Evolutionary conservation across 1,284 basidiomycete species (phyloP), one percentile per base, ranked within the genome.

Genomic region (Porphyrellus sp.): DNA sequence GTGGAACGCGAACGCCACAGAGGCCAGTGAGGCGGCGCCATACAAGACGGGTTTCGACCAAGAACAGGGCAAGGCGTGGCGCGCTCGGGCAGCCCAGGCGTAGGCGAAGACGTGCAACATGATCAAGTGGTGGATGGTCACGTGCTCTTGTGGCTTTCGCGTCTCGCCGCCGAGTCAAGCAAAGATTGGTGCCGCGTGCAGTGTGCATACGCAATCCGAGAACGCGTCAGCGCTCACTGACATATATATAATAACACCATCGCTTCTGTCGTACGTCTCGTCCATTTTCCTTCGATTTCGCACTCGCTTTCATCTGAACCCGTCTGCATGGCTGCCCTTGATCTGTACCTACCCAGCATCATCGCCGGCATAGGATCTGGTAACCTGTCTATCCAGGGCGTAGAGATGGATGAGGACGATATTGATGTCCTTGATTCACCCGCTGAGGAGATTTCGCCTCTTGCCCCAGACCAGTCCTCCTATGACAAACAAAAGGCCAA

Each of bases 401-500:
- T 68, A 8, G 67, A 65, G 28, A 70, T 71, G 65, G 69, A 71
- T 27, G 69, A 72, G 31, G 65, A 67, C 38, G 69, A 65, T 47
- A 46, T 67, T 38, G 67, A 68, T 30, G 39, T 58, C 49, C 65
- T 70, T 47, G 65, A 71, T 38, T 70, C 70, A 33, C 70, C 67
- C 34, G 46, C 55, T 38, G 65, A 68, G 35, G 65, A 63, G 15
- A 25, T 51, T 16, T 61, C 68, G 8, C 24, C 47, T 35, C 51
- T 59, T 23, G 8, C 46, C 20, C 24, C 59, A 30, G 69, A 67
- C 15, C 64, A 72, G 27, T 67, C 68, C 11, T 68, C 62, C 15
- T 69, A 68, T 54, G 84, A 84, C 52, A 81, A 77, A 63, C 81
- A 86, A 64, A 75, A 68, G 48, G 77, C 75, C 25, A 73, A 79